Evolutionary conservation across 140 eudicot species (phyloP), one percentile per base, ranked within the genome.

Genomic region (Stevia rebaudiana): DNA sequence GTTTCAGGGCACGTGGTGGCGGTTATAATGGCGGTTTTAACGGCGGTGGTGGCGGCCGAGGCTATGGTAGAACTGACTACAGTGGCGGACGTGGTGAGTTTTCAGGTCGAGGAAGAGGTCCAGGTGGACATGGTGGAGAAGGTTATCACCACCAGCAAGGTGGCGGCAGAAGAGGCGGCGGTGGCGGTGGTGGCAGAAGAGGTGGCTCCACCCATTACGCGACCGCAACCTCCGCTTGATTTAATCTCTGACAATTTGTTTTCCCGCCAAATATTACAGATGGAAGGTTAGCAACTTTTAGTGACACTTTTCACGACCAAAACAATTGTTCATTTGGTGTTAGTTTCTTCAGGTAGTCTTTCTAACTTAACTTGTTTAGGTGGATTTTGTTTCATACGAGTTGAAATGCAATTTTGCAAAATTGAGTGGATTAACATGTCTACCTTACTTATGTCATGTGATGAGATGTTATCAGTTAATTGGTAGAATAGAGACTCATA

Each of bases 1-100:
- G 75, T 69, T 81, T 87, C 74, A 75, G 94, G 76, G 84, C 76
- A 41, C 84, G 89, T n/a, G 85, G 85, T 25, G 87, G 94, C 30
- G 76, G 81, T 74, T 84, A 74, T 35, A 74, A 79, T n/a, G n/a
- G n/a, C n/a, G n/a, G n/a, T n/a, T n/a, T n/a, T n/a, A n/a, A n/a
- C n/a, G n/a, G n/a, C 22, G 72, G 87, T 19, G 78, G 89, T 46
- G 75, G 87, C 37, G 83, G 89, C 9, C 71, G 87, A 15, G 82
- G 87, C 16, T 84, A 77, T 50, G 86, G 82, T 19, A 81, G 89
- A 65, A 80, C 63, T 22, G 89, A 80, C 41, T 83, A 74, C 35
- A 76, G 85, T 33, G 77, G 80, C 63, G 79, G 79, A 15, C 84
- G 78, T 44, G 78, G 84, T 28, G 84, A 82, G 33, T 82, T 61